phyloP scores from a whole-genome alignment of 495 filamentous ascomycete species.

The Neurospora tetraspora region DNA sequence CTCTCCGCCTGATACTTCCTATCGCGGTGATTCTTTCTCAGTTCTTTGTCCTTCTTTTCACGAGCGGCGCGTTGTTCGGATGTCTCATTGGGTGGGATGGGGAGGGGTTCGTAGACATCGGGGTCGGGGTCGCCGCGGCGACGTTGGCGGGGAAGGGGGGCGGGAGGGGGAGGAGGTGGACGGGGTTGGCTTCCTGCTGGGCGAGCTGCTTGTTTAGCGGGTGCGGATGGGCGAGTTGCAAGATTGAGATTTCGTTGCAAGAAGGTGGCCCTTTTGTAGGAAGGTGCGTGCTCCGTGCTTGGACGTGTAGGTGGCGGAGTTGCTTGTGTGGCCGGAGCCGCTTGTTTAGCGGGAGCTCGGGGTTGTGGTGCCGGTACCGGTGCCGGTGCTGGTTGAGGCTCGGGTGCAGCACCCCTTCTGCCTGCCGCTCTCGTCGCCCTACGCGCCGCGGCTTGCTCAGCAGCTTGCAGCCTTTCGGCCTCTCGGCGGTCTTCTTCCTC shows the following conservation, averaged over 20 bases:
- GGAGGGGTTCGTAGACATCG: background rate
- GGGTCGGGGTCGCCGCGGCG: background rate
- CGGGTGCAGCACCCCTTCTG: background rate
- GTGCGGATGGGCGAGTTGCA: background rate
- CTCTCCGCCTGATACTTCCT: background rate
- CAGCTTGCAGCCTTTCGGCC: background rate
- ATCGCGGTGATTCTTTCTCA: background rate
- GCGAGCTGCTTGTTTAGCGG: background rate
- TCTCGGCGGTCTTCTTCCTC: background rate
- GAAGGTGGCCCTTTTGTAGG: too few relatives aligned
- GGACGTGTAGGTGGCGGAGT: background rate
- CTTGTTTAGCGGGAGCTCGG: background rate
- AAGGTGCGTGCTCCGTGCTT: too few relatives aligned
- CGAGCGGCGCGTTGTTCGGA: background rate
- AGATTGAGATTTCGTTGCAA: too few relatives aligned
- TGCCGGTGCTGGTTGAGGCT: background rate
- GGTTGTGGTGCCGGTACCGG: background rate
- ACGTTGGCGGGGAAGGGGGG: background rate
- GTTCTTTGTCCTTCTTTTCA: background rate
- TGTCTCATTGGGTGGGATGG: background rate
- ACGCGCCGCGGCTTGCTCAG: background rate
- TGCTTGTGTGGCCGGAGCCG: background rate
- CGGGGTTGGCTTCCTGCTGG: background rate
- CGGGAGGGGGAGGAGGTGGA: background rate
- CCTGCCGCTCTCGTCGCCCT: background rate